Percentiles rank a stretch among this genome's conserved stretches.
These are phyloP conservation scores for Rhodamnia argentea DNA, from an alignment of 345 rosid species.

Conservation along the genomic window DNA sequence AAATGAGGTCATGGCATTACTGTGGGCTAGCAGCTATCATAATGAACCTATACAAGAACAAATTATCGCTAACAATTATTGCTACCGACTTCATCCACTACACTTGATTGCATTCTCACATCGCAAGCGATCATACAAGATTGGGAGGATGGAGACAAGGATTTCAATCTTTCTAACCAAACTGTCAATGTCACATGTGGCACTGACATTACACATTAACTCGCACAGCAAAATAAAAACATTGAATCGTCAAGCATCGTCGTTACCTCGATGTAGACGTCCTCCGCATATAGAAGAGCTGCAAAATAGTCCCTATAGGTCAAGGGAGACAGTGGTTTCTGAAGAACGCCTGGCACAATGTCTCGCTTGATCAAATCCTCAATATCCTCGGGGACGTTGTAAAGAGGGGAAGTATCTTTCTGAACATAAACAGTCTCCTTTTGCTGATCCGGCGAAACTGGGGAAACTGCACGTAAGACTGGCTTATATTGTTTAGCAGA, in stretches of 20 bases:
- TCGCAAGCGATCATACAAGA: neutral
- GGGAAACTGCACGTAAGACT: neutral
- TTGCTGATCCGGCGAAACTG: neutral
- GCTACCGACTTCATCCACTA: neutral
- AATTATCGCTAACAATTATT: neutral
- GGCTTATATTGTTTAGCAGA: neutral
- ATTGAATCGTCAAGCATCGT: neutral
- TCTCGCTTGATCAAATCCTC: neutral
- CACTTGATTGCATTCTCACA: neutral
- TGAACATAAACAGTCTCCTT: neutral
- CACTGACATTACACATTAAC: neutral
- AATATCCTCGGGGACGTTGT: neutral
- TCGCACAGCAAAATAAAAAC: neutral
- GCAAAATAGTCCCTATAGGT: neutral
- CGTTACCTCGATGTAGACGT: neutral
- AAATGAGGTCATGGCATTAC: neutral
- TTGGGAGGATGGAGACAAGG: neutral
- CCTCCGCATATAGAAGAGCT: neutral
- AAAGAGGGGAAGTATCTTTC: neutral
- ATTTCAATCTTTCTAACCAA: neutral
- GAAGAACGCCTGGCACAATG: neutral
- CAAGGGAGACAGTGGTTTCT: neutral
- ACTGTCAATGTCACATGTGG: neutral
- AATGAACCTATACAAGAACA: neutral
- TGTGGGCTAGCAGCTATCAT: neutral